Percentiles rank a stretch among this genome's conserved stretches.
Evolutionary conservation across 169 alveolate genomes (phyloP).

Genomic region (Theileria equi): DNA sequence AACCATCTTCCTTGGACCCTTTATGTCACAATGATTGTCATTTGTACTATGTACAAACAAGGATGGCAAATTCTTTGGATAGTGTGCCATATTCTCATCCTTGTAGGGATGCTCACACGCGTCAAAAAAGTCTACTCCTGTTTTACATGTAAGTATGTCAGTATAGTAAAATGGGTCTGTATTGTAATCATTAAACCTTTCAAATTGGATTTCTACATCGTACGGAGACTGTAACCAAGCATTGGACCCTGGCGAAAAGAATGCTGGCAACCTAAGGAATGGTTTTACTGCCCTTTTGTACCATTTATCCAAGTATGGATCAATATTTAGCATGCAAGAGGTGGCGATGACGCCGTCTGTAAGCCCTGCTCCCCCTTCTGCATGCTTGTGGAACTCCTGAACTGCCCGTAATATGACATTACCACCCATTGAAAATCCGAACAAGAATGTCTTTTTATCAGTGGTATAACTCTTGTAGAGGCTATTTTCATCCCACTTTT

Average conservation of each 20-base stretch:
- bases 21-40: constrained; percentile 43
- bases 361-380: constrained; percentile 31
- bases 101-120: constrained; percentile 52
- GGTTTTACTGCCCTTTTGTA: constrained; percentile 42
- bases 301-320: constrained; percentile 19
- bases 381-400: constrained; percentile 48
- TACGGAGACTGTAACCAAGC: background rate
- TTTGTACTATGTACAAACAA: constrained; percentile 51
- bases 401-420: constrained; percentile 54
- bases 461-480: constrained; percentile 28
- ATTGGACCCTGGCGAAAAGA: constrained; percentile 30
- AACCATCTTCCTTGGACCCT: constrained; percentile 17
- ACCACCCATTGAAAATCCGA: constrained; percentile 73
- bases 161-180: constrained; percentile 41
- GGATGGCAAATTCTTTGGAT: constrained; percentile 54
- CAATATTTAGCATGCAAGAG: constrained; percentile 66
- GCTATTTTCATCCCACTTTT: constrained; percentile 12
- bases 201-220: background rate
- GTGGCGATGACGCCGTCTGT: constrained; percentile 62
- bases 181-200: constrained; percentile 6
- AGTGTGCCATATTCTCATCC: constrained; percentile 21
- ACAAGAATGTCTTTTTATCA: constrained; percentile 47
- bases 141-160: constrained; percentile 42
- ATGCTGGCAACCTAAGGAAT: constrained; percentile 29
- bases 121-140: constrained; percentile 46